A percentile compares a stretch with the other conserved stretches of the same genome.
phyloP scores from a whole-genome alignment of 1,284 basidiomycete genomes.

The Microbotryum scabiosae region DNA sequence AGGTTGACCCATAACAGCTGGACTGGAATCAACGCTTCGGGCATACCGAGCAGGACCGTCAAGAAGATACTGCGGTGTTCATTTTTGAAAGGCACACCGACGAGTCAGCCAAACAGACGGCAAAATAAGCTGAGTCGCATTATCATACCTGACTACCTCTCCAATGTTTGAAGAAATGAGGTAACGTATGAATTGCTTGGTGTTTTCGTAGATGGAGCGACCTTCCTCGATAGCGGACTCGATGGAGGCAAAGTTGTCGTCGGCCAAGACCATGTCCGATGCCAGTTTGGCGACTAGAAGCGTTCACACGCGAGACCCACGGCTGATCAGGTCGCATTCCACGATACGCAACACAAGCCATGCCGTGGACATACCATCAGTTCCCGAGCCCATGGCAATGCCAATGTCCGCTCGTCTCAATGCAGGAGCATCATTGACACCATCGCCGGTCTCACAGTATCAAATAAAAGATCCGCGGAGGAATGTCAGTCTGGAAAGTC shows the following conservation, averaged over 20 bases:
- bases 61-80: conserved; percentile 69
- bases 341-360: not conserved
- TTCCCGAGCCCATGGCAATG: conserved; percentile 44
- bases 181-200: conserved; percentile 89
- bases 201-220: conserved; percentile 95
- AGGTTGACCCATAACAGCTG: conserved; percentile 97
- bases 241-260: conserved; percentile 46
- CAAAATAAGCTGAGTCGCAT: conserved; percentile 32
- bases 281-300: conserved; percentile 40
- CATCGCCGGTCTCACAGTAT: conserved; percentile 64
- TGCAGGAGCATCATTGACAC: conserved; percentile 48
- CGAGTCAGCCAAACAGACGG: conserved; percentile 29
- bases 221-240: conserved; percentile 58
- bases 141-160: conserved; percentile 72
- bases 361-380: conserved; percentile 38
- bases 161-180: conserved; percentile 91
- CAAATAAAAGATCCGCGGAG: not conserved
- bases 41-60: conserved; percentile 94
- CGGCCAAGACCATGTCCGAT: conserved; percentile 45
- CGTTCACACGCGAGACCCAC: not conserved
- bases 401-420: conserved; percentile 44
- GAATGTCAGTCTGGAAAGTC: conserved; percentile 1
- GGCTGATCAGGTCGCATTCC: not conserved
- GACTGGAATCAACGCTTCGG: conserved; percentile 93
- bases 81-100: conserved; percentile 32